Percentiles rank a stretch among this genome's conserved stretches.
phyloP scores from a whole-genome alignment of 1,139 yeast species.

The Geotrichum restrictum region DNA sequence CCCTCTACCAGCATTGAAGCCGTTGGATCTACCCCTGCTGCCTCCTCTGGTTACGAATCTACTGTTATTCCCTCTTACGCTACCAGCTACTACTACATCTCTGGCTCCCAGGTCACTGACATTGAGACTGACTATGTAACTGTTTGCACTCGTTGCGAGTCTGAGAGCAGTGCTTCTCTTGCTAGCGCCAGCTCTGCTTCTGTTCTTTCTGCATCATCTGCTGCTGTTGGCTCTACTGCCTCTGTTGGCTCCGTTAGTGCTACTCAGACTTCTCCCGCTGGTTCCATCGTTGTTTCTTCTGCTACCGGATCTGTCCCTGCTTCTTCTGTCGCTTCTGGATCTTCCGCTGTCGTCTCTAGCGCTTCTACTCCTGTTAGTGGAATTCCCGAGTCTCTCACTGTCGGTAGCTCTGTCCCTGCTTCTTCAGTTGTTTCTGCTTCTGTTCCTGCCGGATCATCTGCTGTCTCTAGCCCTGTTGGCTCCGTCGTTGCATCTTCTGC shows the following conservation, averaged over 20 bases:
- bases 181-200: no score
- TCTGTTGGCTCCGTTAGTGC: not conserved
- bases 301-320: not conserved
- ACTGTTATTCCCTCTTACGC: not conserved
- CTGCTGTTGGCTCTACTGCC: no score
- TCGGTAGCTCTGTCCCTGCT: no score
- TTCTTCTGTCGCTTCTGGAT: not conserved
- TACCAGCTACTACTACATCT: not conserved
- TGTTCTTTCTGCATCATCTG: no score
- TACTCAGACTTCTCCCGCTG: not conserved
- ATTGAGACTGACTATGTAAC: constrained; percentile 3
- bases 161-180: not conserved
- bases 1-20: not conserved
- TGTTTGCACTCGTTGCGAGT: constrained; percentile 4
- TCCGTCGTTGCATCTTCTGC: no score
- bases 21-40: not conserved
- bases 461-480: not conserved
- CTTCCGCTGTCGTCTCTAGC: no score
- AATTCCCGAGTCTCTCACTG: no score
- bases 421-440: no score
- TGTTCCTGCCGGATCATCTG: not conserved
- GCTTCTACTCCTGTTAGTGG: no score
- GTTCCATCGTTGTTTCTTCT: not conserved
- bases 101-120: constrained; percentile 4
- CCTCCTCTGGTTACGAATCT: no score